Evolutionary conservation across 257 asterid genomes (phyloP).

Genomic region (Solanum bulbocastanum): DNA sequence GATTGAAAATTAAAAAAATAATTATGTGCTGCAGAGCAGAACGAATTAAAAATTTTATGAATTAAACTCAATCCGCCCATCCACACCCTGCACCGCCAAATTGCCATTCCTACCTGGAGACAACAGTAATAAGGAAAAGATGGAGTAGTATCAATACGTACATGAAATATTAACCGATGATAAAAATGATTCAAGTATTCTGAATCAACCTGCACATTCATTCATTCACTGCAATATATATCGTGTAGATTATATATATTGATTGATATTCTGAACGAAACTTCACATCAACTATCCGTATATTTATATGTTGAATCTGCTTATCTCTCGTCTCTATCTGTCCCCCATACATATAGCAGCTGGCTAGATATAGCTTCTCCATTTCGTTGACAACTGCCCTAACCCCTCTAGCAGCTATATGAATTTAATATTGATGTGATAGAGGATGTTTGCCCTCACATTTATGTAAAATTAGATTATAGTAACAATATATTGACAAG

Average conservation of each 20-base stretch:
- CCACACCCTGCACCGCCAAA: no score
- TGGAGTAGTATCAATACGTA: neutral
- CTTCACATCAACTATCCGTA: neutral
- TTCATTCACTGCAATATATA: neutral
- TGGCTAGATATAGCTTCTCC: neutral
- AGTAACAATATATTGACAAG: neutral
- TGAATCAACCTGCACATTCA: neutral
- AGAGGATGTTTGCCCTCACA: neutral
- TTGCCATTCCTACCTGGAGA: neutral
- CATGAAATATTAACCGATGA: neutral
- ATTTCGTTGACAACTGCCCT: neutral
- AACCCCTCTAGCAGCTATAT: no score
- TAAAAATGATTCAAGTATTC: neutral
- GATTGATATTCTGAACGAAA: neutral
- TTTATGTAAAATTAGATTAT: neutral
- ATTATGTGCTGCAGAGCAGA: fast-evolving
- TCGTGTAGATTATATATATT: neutral
- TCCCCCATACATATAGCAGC: neutral
- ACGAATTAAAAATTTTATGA: fast-evolving
- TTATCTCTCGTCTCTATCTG: neutral
- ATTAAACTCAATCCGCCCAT: no score
- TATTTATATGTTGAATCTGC: neutral
- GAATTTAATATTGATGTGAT: neutral
- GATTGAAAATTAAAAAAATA: no score
- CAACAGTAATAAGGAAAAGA: neutral